Evolutionary conservation across 371 early-diverging fungal species (phyloP).

Genomic region (Haplosporangium sp.): DNA sequence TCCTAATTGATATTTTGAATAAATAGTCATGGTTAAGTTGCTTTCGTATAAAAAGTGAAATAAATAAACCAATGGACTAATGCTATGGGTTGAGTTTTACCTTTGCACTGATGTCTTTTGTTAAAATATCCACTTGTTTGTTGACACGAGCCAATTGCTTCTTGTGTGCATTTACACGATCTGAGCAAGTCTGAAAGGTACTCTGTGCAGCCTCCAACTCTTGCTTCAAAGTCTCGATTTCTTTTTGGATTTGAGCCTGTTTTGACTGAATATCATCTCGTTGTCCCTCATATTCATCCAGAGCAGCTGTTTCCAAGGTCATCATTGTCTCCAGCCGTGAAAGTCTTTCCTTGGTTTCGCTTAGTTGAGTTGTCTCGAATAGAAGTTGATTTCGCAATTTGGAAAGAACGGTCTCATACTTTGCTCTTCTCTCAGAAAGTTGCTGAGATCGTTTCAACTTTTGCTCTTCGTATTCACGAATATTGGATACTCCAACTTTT

Average conservation of each 20-base stretch:
- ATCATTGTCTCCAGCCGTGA: constrained; percentile 60
- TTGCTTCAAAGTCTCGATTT: constrained; percentile 51
- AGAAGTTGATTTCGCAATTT: constrained; percentile 77
- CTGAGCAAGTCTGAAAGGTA: constrained; percentile 63
- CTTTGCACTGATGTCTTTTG: constrained; percentile 72
- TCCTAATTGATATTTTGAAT: constrained; percentile 58
- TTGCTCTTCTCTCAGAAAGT: constrained; percentile 75
- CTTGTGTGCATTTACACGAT: constrained; percentile 68
- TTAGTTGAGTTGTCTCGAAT: constrained; percentile 82
- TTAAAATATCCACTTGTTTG: constrained; percentile 74
- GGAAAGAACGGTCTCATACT: constrained; percentile 80
- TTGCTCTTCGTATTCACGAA: constrained; percentile 89
- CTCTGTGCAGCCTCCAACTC: constrained; percentile 61
- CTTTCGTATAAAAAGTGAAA: neutral
- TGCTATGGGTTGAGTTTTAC: constrained; percentile 24
- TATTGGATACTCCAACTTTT: constrained; percentile 73
- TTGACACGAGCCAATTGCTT: constrained; percentile 69
- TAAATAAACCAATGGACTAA: neutral
- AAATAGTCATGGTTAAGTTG: neutral
- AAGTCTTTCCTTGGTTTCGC: constrained; percentile 74
- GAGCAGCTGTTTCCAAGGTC: constrained; percentile 43
- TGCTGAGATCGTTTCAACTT: constrained; percentile 79
- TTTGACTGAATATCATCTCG: constrained; percentile 58
- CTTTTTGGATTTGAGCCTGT: constrained; percentile 54
- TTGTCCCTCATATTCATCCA: constrained; percentile 57